Evolutionary conservation across 345 rosid genomes (phyloP), one percentile per base, ranked within the genome.

Genomic region (Lumnitzera littorea): DNA sequence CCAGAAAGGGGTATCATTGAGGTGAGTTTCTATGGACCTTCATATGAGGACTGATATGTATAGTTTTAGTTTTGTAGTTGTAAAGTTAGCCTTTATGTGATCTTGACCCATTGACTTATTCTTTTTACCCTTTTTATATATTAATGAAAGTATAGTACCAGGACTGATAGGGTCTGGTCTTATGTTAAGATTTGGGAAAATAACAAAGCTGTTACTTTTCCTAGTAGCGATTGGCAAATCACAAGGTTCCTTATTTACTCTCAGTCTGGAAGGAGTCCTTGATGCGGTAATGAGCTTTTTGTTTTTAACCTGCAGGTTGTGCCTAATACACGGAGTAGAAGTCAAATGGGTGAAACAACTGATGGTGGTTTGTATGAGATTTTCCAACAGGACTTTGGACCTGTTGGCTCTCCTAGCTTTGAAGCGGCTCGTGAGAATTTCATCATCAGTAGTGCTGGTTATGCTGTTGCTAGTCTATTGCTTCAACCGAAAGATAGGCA

Each of bases 401-500:
- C 96, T 4, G 97, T 95, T 24, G 99, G 99, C 56, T 83, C 99
- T 59, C 74, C 85, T 31, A 74, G 73, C 71, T 95, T 95, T 71
- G 99, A 95, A 78, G 71, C 88, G 47, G 97, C 99, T 10, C 91
- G 99, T n/a, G 83, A 89, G 74, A 91, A 95, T 70, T 95, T 91
- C 67, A 84, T 95, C 67, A 70, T 88, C 58, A 95, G 99, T 75
- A 95, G 99, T 67, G 99, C 99, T 12, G 99, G 97, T 65, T 95
- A 91, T 77, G 99, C 99, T 11, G 99, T 95, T 24, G 97, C 96
- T 4, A 95, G 97, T 70, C 96, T 95, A 57, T 69, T 95, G 64
- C 97, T 95, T 59, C 97, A 95, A 67, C 99, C 99, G 2, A 95
- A 95, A 81, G 99, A 95, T 76, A 84, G 99, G 70, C 97, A 95